Percentiles rank a stretch among this genome's conserved stretches.
These are phyloP conservation scores for Tylopilus felleus DNA, from an alignment of 768 basidiomycete genomes.

Conservation along the genomic window DNA sequence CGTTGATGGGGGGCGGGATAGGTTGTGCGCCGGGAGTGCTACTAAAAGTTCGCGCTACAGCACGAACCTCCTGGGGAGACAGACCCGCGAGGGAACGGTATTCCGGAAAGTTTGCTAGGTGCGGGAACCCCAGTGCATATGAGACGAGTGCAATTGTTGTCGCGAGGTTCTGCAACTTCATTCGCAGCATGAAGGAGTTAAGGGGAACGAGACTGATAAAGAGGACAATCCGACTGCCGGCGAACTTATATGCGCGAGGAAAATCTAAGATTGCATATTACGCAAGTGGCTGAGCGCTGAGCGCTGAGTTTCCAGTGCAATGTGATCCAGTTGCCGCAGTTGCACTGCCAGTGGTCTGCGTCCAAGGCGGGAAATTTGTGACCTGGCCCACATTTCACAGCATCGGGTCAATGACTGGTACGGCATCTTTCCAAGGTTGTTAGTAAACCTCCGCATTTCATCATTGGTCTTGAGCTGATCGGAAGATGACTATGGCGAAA, in stretches of 20 bases:
- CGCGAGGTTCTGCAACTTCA: constrained; percentile 9
- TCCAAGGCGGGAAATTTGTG: not conserved
- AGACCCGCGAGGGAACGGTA: constrained; percentile 13
- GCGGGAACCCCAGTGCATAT: constrained; percentile 8
- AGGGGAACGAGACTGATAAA: not conserved
- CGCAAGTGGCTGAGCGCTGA: not conserved
- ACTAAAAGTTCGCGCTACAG: constrained; percentile 9
- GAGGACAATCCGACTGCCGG: too few relatives aligned
- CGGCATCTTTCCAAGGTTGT: not conserved
- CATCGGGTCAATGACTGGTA: not conserved
- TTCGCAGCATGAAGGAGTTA: not conserved
- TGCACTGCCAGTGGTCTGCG: not conserved
- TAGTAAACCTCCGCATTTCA: not conserved
- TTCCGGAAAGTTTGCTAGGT: constrained; percentile 15
- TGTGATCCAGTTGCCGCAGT: not conserved
- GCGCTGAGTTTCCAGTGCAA: not conserved
- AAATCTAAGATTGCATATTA: not conserved
- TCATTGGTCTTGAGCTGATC: not conserved
- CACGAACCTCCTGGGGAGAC: constrained; percentile 5
- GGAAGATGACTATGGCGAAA: not conserved
- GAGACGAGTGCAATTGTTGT: constrained; percentile 4
- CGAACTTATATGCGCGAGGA: constrained; percentile 3
- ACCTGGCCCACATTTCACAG: not conserved
- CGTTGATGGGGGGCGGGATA: constrained; percentile 18
- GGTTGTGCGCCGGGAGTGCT: constrained; percentile 21